A percentile compares a stretch with the other conserved stretches of the same genome.
phyloP scores from a whole-genome alignment of 2,329 filamentous ascomycete species.

The Dactylellina cionopaga region DNA sequence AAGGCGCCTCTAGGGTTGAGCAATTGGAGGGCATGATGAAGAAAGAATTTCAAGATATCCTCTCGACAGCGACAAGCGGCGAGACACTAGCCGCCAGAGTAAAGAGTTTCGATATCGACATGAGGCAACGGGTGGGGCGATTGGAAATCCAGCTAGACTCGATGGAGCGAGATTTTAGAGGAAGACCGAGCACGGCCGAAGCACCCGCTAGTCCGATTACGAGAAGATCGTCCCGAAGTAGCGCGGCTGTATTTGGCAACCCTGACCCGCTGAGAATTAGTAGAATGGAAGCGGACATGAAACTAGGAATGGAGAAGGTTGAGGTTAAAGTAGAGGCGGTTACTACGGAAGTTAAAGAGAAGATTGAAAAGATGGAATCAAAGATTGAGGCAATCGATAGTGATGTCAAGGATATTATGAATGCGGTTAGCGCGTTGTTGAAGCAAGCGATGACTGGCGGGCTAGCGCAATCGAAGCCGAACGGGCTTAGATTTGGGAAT shows the following conservation, averaged over 20 bases:
- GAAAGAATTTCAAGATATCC: neutral
- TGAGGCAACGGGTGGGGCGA: neutral
- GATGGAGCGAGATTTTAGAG: neutral
- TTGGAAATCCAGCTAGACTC: slow-evolving; percentile 14
- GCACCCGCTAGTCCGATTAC: slow-evolving; percentile 11
- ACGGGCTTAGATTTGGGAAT: neutral
- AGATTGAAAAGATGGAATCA: slow-evolving; percentile 8
- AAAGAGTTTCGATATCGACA: neutral
- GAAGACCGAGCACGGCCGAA: neutral
- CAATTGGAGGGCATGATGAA: slow-evolving; percentile 8
- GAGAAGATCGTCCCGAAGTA: neutral
- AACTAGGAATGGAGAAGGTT: slow-evolving; percentile 16
- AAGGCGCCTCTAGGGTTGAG: neutral
- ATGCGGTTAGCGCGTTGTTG: slow-evolving; percentile 34
- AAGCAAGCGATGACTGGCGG: slow-evolving; percentile 18
- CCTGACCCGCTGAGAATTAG: neutral
- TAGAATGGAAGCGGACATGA: neutral
- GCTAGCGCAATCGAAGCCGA: slow-evolving; percentile 1
- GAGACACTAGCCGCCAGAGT: neutral
- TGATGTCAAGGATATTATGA: slow-evolving; percentile 38
- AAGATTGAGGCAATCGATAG: slow-evolving; percentile 36
- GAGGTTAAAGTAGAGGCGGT: slow-evolving; percentile 15
- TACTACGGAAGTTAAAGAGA: neutral
- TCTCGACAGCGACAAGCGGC: neutral
- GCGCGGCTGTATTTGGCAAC: slow-evolving; percentile 2